Evolutionary conservation across 441 rosid genomes (phyloP).

Genomic region (Eutrema salsugineum): DNA sequence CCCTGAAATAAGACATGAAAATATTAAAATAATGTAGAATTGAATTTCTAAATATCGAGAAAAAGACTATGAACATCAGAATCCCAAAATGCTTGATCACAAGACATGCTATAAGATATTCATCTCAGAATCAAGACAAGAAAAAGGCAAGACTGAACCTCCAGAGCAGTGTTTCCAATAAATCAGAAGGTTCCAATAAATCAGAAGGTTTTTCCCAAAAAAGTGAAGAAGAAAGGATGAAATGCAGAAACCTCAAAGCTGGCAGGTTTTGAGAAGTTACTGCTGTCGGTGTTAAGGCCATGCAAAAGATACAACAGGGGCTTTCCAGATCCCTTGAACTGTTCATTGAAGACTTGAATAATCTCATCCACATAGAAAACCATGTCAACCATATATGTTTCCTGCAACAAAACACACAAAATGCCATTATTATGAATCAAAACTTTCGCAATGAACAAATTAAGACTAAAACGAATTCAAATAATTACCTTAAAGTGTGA

Average conservation of each 20-base stretch:
- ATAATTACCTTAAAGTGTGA: conserved; percentile 57
- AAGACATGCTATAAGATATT: conserved; percentile 2
- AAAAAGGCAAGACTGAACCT: not conserved
- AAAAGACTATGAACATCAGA: not conserved
- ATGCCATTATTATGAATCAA: not conserved
- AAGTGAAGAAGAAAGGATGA: conserved; percentile 1
- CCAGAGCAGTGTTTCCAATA: not conserved
- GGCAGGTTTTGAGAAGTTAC: conserved; percentile 77
- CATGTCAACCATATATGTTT: conserved; percentile 62
- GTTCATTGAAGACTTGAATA: conserved; percentile 47
- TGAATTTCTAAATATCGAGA: not conserved
- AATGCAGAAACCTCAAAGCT: conserved; percentile 59
- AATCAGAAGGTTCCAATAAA: not conserved
- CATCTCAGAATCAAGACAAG: conserved; percentile 14
- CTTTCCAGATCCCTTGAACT: conserved; percentile 48
- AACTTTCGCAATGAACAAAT: not conserved
- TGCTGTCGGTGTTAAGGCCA: conserved; percentile 88
- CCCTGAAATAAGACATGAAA: conserved; percentile 46
- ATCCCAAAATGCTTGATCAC: not conserved
- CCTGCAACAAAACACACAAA: conserved; percentile 44
- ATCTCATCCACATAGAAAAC: conserved; percentile 75
- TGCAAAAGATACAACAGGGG: conserved; percentile 74
- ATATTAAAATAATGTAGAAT: not conserved
- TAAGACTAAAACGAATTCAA: not conserved
- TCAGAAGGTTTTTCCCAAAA: not conserved